These are phyloP conservation scores for Yamadazyma songkhlaensis DNA, from an alignment of 1,139 yeast genomes.

Conservation along the genomic window DNA sequence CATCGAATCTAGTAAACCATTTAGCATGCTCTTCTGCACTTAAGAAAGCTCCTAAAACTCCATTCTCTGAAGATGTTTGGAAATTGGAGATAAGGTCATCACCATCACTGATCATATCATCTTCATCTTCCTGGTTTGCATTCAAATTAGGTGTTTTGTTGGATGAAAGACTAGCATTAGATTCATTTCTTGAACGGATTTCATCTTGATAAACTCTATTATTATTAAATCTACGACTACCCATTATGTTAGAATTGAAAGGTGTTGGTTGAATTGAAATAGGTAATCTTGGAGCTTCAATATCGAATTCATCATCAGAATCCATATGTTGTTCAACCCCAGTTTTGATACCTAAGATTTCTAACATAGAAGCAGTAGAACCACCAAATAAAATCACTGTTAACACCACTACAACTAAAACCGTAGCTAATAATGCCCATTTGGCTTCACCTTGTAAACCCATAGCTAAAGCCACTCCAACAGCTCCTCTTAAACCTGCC, in stretches of 20 bases:
- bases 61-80: conserved; percentile 12
- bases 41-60: conserved; percentile 41
- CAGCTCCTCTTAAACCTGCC: conserved; percentile 99
- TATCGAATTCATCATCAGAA: conserved; percentile 80
- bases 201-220: conserved; percentile 14
- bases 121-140: conserved; percentile 23
- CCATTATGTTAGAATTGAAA: conserved; percentile 19
- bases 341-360: conserved; percentile 85
- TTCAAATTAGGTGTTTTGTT: conserved; percentile 5
- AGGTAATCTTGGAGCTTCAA: conserved; percentile 51
- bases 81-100: conserved; percentile 30
- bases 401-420: conserved; percentile 90
- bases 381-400: conserved; percentile 98
- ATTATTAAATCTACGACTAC: conserved; percentile 31
- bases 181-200: conserved; percentile 25
- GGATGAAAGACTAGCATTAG: conserved; percentile 22
- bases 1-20: conserved; percentile 94
- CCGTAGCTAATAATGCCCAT: conserved; percentile 87
- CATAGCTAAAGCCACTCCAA: conserved; percentile 98
- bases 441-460: conserved; percentile 95
- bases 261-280: conserved; percentile 15
- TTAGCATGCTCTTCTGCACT: conserved; percentile 76
- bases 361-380: conserved; percentile 97
- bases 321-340: conserved; percentile 76
- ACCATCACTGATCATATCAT: conserved; percentile 28